Conservation (phyloP, 352 stramenopile species). For the Phytopythium litorale region DNA sequence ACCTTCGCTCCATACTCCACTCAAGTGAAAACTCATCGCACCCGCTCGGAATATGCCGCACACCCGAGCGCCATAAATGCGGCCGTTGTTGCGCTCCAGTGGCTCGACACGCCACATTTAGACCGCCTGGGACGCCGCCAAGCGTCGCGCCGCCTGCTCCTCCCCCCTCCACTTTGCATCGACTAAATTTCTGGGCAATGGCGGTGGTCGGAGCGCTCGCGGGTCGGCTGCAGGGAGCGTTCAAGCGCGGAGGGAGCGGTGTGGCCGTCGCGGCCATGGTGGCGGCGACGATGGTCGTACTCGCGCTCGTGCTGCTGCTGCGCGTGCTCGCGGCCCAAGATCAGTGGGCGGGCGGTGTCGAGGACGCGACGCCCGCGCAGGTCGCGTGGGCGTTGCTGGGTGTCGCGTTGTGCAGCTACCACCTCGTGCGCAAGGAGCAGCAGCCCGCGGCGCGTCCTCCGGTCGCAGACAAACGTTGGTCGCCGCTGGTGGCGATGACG, state of each 20-base stretch:
- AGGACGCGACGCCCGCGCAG: slow-evolving; percentile 3
- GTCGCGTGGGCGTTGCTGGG: slow-evolving; percentile 6
- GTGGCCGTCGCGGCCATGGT: slow-evolving; percentile 4
- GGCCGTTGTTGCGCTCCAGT: background rate
- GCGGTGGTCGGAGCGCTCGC: background rate
- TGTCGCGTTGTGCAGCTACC: slow-evolving; percentile 7
- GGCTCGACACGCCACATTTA: slow-evolving; percentile 1
- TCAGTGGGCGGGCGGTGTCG: background rate
- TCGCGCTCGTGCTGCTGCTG: background rate
- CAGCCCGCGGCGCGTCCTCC: background rate
- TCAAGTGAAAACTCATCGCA: background rate
- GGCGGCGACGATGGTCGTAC: slow-evolving; percentile 1
- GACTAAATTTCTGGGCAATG: background rate
- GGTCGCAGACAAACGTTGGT: background rate
- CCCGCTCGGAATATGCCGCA: background rate
- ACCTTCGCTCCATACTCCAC: background rate
- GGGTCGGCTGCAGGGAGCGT: background rate
- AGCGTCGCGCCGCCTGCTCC: background rate
- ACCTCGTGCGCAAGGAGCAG: slow-evolving; percentile 8
- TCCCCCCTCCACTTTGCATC: background rate
- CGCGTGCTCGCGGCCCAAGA: background rate
- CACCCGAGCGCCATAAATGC: background rate
- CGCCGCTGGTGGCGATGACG: background rate
- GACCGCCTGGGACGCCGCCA: background rate
- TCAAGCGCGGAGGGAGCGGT: background rate